Evolutionary conservation across 1,139 yeast species (phyloP), one percentile per base, ranked within the genome.

Genomic region (Diutina neorugosa): DNA sequence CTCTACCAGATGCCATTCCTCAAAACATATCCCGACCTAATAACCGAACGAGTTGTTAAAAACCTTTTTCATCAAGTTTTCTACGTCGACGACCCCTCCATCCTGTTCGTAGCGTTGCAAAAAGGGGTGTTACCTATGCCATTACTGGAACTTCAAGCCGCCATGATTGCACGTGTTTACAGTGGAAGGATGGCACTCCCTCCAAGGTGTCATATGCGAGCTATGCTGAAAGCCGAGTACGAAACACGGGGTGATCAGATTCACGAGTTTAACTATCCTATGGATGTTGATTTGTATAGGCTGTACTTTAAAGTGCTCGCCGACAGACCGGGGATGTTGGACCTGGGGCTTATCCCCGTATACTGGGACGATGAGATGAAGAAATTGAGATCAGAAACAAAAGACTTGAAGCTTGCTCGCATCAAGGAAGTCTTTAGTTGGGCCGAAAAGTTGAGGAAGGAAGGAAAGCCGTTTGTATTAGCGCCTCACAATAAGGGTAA

Each of bases 1-100:
- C 67, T 72, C 27, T 75, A 74, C 60, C 65, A 66, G 52, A 56
- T 73, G 40, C 79, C 80, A 6, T 77, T 76, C 55, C 62, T 76
- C 53, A 64, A 67, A 53, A 59, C 66, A 14, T 65, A 69, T 53
- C 50, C 55, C 4, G 59, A 61, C 59, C 63, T 23, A 53, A 57
- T 68, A 25, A 62, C 68, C 12, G 67, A 69, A 53, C 53, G 57
- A 4, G 67, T 63, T 48, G 62, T 75, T 18, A 61, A 68, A 44
- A 60, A 69, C 50, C 51, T 77, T 14, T 74, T 73, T 61, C 66
- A 69, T 54, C 80, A 76, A 55, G 63, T 76, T 8, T 75, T 77
- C 59, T 70, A 74, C 57, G 69, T 71, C 42, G 59, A 69, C 2
- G 81, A 77, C 57, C 76, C 80, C 1, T 64, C 78, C 1, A 61